phyloP scores from a whole-genome alignment of 495 filamentous ascomycete genomes.

The Xylaria bambusicola region DNA sequence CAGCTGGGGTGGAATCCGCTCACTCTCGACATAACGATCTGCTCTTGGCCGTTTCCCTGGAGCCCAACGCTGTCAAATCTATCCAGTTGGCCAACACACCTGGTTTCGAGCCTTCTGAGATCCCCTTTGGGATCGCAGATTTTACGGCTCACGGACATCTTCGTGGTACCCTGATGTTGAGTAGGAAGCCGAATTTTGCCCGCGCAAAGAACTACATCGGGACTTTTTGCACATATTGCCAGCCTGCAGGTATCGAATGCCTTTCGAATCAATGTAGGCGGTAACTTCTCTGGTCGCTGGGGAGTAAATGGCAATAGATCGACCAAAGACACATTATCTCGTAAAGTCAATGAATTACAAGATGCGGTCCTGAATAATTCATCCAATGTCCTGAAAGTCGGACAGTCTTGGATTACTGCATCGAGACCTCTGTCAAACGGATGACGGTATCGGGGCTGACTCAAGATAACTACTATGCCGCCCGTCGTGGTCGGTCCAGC shows the following conservation, averaged over 20 bases:
- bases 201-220: constrained; percentile 3
- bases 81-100: neutral
- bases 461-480: neutral
- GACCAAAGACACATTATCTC: neutral
- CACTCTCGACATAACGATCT: neutral
- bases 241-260: neutral
- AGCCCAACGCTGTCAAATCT: neutral
- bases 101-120: neutral
- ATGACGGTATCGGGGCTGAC: neutral
- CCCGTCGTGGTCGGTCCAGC: constrained; percentile 6
- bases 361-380: neutral
- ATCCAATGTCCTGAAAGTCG: neutral
- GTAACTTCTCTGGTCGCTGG: neutral
- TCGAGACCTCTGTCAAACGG: constrained; percentile 3
- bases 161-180: neutral
- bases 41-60: neutral
- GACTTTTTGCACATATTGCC: constrained; percentile 1
- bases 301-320: constrained; percentile 7
- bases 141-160: neutral
- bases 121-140: neutral
- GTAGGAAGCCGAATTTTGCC: neutral
- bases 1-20: constrained; percentile 2
- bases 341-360: neutral
- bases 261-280: neutral
- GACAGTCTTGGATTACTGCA: neutral